Evolutionary conservation across 805 yeast genomes (phyloP).

Genomic region (Blastobotrys americana): DNA sequence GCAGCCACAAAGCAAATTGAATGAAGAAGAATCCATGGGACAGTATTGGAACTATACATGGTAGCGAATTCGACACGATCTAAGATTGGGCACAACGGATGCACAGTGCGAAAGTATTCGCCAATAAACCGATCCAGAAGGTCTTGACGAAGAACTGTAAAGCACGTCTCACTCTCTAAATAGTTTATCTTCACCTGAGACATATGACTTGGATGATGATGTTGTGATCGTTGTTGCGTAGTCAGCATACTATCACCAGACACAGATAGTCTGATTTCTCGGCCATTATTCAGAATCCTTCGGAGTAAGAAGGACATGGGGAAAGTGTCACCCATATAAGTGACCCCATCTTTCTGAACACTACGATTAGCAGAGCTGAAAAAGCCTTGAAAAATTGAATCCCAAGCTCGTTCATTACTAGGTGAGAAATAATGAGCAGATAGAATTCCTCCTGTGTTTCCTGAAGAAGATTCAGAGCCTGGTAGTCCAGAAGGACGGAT

Average conservation of each 20-base stretch:
- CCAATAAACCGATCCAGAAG: not conserved
- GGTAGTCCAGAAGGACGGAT: not conserved
- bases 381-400: not conserved
- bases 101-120: not conserved
- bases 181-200: not conserved
- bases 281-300: not conserved
- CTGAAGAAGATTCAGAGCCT: not conserved
- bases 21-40: not conserved
- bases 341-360: not conserved
- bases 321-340: not conserved
- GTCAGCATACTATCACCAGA: not conserved
- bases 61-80: not conserved
- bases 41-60: not conserved
- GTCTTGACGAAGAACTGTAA: not conserved
- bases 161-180: not conserved
- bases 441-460: too few relatives aligned
- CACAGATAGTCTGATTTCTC: not conserved
- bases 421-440: not conserved
- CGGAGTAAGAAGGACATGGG: not conserved
- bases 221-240: not conserved
- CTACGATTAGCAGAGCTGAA: not conserved
- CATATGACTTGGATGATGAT: not conserved
- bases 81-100: not conserved
- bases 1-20: not conserved
- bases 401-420: not conserved